Percentiles rank a stretch among this genome's conserved stretches.
These are phyloP conservation scores for Lentinus brumalis DNA, from an alignment of 768 basidiomycete genomes.

Conservation along the genomic window DNA sequence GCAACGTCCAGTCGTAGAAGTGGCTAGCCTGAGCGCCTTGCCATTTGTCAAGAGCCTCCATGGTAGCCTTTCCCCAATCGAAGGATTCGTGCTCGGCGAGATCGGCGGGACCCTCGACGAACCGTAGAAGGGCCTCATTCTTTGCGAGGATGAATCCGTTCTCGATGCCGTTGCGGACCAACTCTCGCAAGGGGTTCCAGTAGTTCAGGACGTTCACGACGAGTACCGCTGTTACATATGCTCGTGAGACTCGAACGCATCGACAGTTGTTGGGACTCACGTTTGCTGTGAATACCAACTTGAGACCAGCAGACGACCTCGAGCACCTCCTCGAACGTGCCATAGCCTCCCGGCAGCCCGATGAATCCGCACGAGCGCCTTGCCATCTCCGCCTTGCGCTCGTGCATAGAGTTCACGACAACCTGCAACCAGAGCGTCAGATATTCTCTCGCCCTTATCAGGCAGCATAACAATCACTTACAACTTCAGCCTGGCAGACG, in stretches of 20 bases:
- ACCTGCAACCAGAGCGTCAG: slow-evolving; percentile 41
- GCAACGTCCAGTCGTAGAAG: slow-evolving; percentile 30
- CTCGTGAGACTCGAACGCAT: slow-evolving; percentile 4
- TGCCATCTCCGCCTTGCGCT: slow-evolving; percentile 92
- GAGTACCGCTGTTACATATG: slow-evolving; percentile 61
- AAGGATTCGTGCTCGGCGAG: slow-evolving; percentile 54
- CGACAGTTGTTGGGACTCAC: slow-evolving; percentile 40
- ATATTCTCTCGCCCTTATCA: not conserved
- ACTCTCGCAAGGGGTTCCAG: slow-evolving; percentile 78
- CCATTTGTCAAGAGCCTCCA: slow-evolving; percentile 70
- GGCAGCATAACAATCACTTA: not conserved
- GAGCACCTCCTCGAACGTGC: slow-evolving; percentile 93
- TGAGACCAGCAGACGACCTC: slow-evolving; percentile 97
- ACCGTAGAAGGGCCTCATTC: slow-evolving; percentile 64
- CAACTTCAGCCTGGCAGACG: not conserved
- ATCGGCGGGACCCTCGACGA: slow-evolving; percentile 73
- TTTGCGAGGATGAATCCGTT: slow-evolving; percentile 73
- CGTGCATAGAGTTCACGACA: slow-evolving; percentile 81
- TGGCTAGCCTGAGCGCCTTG: slow-evolving; percentile 11
- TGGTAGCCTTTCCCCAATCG: slow-evolving; percentile 77
- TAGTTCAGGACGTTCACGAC: slow-evolving; percentile 84
- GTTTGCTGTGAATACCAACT: slow-evolving; percentile 82
- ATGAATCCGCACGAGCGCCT: slow-evolving; percentile 78
- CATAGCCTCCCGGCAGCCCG: slow-evolving; percentile 90
- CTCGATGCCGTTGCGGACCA: slow-evolving; percentile 66